Conservation (phyloP, 2,329 filamentous ascomycete genomes). For the Trichoderma hamatum region DNA sequence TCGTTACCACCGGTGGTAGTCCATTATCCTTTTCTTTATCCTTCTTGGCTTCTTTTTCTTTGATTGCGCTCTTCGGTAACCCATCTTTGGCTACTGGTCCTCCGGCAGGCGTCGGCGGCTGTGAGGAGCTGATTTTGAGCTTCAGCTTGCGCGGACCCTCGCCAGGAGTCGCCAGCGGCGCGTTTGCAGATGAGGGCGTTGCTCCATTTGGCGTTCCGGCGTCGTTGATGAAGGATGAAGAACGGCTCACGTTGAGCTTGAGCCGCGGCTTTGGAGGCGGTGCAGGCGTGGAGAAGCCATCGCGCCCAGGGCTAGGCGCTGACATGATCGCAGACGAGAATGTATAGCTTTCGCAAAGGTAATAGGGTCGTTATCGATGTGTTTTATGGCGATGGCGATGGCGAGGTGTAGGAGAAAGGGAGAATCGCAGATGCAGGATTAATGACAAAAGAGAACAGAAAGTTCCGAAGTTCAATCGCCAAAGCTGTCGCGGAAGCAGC, state of each 20-base stretch:
- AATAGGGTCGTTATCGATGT: not conserved
- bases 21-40: constrained; percentile 21
- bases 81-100: not conserved
- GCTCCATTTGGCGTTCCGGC: constrained; percentile 30
- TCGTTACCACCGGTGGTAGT: constrained; percentile 44
- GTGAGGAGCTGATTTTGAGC: constrained; percentile 47
- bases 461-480: not conserved
- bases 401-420: not conserved
- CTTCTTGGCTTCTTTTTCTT: constrained; percentile 20
- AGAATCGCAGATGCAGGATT: not conserved
- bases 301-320: constrained; percentile 32
- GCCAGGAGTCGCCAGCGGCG: constrained; percentile 33
- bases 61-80: constrained; percentile 11
- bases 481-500: constrained; percentile 12
- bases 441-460: not conserved
- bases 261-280: constrained; percentile 44
- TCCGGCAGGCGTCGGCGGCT: constrained; percentile 44
- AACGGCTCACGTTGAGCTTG: constrained; percentile 46
- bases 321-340: constrained; percentile 35
- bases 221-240: constrained; percentile 41
- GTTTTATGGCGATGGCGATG: not conserved
- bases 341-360: not conserved
- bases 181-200: constrained; percentile 10
- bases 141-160: constrained; percentile 46
- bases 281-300: constrained; percentile 33